These are phyloP conservation scores for Cicer judaicum DNA, from an alignment of 306 rosid species.

Conservation along the genomic window DNA sequence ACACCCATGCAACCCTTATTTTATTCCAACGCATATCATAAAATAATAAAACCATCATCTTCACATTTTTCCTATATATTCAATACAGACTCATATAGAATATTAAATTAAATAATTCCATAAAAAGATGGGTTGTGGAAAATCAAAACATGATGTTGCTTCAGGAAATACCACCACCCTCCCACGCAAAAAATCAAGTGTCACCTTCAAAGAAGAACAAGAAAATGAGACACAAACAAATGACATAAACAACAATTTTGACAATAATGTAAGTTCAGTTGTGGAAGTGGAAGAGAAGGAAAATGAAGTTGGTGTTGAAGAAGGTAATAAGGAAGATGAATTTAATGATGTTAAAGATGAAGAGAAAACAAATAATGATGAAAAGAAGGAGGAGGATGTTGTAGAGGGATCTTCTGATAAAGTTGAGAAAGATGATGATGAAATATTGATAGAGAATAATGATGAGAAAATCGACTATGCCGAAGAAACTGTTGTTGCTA, in stretches of 20 bases:
- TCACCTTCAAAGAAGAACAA: too few relatives aligned
- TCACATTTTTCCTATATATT: conserved; percentile 1
- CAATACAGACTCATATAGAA: conserved; percentile 8
- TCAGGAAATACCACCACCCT: conserved; percentile 57
- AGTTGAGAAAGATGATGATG: conserved; percentile 34
- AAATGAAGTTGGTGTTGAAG: conserved; percentile 30
- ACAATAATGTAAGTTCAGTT: too few relatives aligned
- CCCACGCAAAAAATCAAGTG: conserved; percentile 62
- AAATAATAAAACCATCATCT: conserved; percentile 6
- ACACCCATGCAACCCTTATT: conserved; percentile 42
- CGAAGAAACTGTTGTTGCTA: not conserved
- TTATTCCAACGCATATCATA: conserved; percentile 37
- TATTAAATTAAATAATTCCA: not conserved
- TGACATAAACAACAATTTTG: too few relatives aligned
- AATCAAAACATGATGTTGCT: conserved; percentile 76
- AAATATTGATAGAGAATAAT: conserved; percentile 20
- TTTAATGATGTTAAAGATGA: conserved; percentile 33
- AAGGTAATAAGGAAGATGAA: not conserved
- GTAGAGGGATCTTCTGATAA: conserved; percentile 15
- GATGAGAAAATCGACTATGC: conserved; percentile 35
- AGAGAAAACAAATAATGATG: conserved; percentile 23
- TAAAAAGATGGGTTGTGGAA: conserved; percentile 70
- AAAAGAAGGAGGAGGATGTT: conserved; percentile 1
- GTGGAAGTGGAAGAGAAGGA: conserved; percentile 31
- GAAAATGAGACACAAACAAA: too few relatives aligned